These are phyloP conservation scores for Phytophthora cajani DNA, from an alignment of 352 stramenopile species.

Conservation along the genomic window DNA sequence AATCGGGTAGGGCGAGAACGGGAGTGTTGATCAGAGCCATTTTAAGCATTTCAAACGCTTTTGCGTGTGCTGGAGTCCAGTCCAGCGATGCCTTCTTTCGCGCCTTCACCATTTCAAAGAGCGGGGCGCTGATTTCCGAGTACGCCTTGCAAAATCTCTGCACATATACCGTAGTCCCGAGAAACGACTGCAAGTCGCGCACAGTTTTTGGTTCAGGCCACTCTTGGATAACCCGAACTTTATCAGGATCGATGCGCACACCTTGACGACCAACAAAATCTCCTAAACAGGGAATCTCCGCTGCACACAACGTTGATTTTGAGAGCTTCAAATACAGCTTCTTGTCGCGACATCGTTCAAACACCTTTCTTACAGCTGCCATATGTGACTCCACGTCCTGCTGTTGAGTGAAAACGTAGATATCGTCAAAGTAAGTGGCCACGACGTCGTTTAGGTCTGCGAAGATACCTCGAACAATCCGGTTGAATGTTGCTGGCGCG, in stretches of 20 bases:
- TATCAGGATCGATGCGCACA: no score
- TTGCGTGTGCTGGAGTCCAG: not conserved
- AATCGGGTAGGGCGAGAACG: not conserved
- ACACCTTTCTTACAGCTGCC: no score
- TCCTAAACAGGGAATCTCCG: no score
- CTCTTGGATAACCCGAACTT: no score
- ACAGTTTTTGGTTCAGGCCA: no score
- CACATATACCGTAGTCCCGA: not conserved
- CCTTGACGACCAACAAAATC: no score
- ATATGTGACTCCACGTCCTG: not conserved
- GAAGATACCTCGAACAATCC: not conserved
- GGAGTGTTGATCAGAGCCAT: not conserved
- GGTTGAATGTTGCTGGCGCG: conserved; percentile 4
- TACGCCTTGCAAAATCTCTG: not conserved
- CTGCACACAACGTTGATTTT: no score
- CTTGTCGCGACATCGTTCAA: no score
- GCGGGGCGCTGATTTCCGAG: conserved; percentile 5
- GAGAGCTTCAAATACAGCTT: no score
- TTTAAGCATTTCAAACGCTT: not conserved
- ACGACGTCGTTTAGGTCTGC: not conserved
- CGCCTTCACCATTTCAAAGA: conserved; percentile 5
- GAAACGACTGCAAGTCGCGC: no score
- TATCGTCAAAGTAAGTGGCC: conserved; percentile 9
- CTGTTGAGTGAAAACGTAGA: conserved; percentile 7
- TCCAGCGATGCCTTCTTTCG: no score